Conservation (phyloP, 352 stramenopile species). For the Phytopythium vexans region DNA sequence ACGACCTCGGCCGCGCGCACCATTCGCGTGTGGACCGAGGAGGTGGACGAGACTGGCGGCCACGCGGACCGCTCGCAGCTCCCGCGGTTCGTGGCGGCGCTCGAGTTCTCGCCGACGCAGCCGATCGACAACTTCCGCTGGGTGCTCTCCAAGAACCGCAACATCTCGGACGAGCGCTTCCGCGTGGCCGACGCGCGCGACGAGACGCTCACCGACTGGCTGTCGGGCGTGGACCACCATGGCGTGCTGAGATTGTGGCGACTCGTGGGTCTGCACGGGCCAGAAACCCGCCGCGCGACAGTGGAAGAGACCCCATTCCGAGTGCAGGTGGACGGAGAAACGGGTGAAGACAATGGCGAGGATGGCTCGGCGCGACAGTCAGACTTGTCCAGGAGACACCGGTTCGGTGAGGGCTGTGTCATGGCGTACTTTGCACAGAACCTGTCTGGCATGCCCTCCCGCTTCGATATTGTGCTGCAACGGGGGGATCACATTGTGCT, state of each 20-base stretch:
- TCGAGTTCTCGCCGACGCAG: constrained; percentile 52
- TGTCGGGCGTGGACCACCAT: constrained; percentile 62
- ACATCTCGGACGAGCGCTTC: constrained; percentile 80
- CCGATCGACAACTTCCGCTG: constrained; percentile 68
- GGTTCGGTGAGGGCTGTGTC: constrained; percentile 58
- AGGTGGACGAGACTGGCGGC: background rate
- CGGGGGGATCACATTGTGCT: constrained; percentile 72
- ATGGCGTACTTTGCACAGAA: constrained; percentile 84
- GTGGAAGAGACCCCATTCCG: constrained; percentile 60
- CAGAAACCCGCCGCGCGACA: constrained; percentile 12
- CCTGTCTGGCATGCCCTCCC: constrained; percentile 63
- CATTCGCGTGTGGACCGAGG: constrained; percentile 71
- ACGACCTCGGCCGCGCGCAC: constrained; percentile 53
- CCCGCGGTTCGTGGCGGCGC: constrained; percentile 24
- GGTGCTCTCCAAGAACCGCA: constrained; percentile 79
- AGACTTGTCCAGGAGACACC: too few species aligned
- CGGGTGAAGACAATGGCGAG: constrained; percentile 14
- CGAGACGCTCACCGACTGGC: constrained; percentile 62
- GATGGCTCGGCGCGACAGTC: too few species aligned
- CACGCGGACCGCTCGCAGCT: background rate
- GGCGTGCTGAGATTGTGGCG: constrained; percentile 73
- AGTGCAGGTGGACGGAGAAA: constrained; percentile 71
- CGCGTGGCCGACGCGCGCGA: constrained; percentile 33
- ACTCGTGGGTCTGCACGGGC: constrained; percentile 26
- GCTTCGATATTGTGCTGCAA: constrained; percentile 74